Evolutionary conservation across 345 rosid species (phyloP).

Genomic region (Reutealis trisperma): DNA sequence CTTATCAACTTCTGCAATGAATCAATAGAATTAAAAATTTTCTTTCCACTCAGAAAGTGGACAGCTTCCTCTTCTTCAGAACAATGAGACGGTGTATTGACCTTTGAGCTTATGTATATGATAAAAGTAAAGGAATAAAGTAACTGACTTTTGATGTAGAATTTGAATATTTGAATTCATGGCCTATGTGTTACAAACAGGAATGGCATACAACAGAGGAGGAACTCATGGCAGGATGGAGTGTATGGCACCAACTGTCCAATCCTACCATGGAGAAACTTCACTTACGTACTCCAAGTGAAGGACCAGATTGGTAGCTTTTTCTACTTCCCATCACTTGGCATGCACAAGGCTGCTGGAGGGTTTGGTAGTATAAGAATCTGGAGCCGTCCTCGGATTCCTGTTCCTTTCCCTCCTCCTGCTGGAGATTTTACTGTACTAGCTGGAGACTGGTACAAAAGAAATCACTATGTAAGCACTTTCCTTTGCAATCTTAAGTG

Average conservation of each 20-base stretch:
- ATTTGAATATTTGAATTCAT: not conserved
- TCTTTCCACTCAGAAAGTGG: not conserved
- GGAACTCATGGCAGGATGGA: slow-evolving; percentile 86
- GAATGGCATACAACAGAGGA: slow-evolving; percentile 82
- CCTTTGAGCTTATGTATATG: slow-evolving; percentile 4
- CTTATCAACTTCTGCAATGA: no score
- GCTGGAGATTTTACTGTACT: slow-evolving; percentile 67
- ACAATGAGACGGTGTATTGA: not conserved
- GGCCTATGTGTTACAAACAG: slow-evolving; percentile 31
- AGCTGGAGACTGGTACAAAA: slow-evolving; percentile 78
- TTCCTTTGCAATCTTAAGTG: not conserved
- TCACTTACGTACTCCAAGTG: slow-evolving; percentile 68
- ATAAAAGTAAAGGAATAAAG: not conserved
- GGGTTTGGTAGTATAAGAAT: slow-evolving; percentile 71
- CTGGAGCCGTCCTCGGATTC: slow-evolving; percentile 63
- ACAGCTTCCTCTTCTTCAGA: not conserved
- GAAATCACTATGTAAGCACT: slow-evolving; percentile 56
- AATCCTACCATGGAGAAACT: slow-evolving; percentile 70
- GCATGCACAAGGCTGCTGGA: slow-evolving; percentile 79
- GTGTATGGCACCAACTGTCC: slow-evolving; percentile 80
- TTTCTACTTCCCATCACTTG: slow-evolving; percentile 80
- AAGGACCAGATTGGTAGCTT: slow-evolving; percentile 90
- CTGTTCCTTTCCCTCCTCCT: slow-evolving; percentile 77
- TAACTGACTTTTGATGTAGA: not conserved
- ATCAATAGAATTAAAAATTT: no score